Base-by-base conservation (phyloP, 1,139 yeast species). In the Blastobotrys ciferrii region DNA sequence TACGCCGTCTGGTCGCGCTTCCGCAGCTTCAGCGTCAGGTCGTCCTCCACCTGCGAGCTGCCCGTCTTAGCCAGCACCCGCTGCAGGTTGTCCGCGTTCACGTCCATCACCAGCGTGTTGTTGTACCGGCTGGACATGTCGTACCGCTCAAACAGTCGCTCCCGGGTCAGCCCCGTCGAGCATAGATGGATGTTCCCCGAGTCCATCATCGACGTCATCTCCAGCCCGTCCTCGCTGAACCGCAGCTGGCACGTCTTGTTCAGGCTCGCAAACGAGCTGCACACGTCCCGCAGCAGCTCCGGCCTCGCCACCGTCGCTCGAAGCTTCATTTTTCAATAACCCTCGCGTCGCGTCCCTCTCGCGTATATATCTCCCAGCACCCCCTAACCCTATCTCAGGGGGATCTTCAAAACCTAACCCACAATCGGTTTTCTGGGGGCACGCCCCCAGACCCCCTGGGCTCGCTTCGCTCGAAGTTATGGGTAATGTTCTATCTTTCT, bases 201-300 rank as follows among this genome's bases (percentile, higher is more conserved):
- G 55, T 32, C 55, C 48, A 18, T 46, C 38, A 3, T 48, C 51
- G 17, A 46, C 47, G 25, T 56, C 18, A 62, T 38, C 28, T 54
- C 53, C 38, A 61, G 36, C 20, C 43, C 42, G 2, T 47, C 47
- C 5, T 53, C 56, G 3, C 49, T 48, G 15, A 61, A 36, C 15
- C 54, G 56, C 41, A 62, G 38, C 43, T 56, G 53, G 43, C 65
- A 60, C 17, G 53, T 49, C 43, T 56, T 58, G 39, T 59, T 53
- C 32, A 62, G 42, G 31, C 54, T 50, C 7, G 64, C 56, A 20
- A 66, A 43, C 2, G 61, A 52, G 17, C 55, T 53, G 39, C 61
- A 51, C 13, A 63, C 54, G 30, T 63, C 68, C 47, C 53, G 45
- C 11, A 46, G 43, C 17, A 46, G 42, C 33, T 40, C 51, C 13